Percentiles rank a stretch among this genome's conserved stretches.
Evolutionary conservation across 306 rosid species (phyloP).

Genomic region (Lithocarpus polystachyus): DNA sequence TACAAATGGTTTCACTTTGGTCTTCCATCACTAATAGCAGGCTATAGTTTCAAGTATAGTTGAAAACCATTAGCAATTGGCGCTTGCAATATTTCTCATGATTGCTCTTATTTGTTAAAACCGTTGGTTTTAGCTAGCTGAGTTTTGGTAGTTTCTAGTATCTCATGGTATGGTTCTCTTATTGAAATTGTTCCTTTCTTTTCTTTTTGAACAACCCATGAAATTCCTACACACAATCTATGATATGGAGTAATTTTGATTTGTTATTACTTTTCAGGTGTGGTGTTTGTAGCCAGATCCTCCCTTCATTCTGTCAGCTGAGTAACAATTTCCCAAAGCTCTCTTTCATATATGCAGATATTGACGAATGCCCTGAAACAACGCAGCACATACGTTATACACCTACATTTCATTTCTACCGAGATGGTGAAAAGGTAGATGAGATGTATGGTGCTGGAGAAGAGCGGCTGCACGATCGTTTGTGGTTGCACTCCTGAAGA

Average conservation of each 20-base stretch:
- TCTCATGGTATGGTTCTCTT: background rate
- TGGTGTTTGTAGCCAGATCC: conserved; percentile 67
- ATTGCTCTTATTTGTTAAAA: background rate
- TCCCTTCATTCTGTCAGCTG: conserved; percentile 67
- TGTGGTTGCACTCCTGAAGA: conserved; percentile 53
- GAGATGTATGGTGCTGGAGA: conserved; percentile 68
- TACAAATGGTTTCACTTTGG: too few relatives aligned
- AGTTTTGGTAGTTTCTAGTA: background rate
- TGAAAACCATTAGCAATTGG: background rate
- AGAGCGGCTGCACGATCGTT: conserved; percentile 52
- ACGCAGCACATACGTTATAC: conserved; percentile 81
- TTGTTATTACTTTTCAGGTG: conserved; percentile 54
- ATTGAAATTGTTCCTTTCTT: background rate
- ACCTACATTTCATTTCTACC: conserved; percentile 70
- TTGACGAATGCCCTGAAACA: conserved; percentile 88
- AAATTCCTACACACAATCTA: background rate
- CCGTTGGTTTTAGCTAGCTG: background rate
- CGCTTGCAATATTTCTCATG: background rate
- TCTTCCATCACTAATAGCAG: background rate
- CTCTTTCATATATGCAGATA: conserved; percentile 71
- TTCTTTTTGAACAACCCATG: too few relatives aligned
- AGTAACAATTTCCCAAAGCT: conserved; percentile 71
- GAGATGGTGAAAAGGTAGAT: conserved; percentile 78
- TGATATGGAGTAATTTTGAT: background rate
- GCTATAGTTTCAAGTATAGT: background rate